Evolutionary conservation across 1,139 yeast genomes (phyloP), one percentile per base, ranked within the genome.

Genomic region (Waltiozyma sp.): DNA sequence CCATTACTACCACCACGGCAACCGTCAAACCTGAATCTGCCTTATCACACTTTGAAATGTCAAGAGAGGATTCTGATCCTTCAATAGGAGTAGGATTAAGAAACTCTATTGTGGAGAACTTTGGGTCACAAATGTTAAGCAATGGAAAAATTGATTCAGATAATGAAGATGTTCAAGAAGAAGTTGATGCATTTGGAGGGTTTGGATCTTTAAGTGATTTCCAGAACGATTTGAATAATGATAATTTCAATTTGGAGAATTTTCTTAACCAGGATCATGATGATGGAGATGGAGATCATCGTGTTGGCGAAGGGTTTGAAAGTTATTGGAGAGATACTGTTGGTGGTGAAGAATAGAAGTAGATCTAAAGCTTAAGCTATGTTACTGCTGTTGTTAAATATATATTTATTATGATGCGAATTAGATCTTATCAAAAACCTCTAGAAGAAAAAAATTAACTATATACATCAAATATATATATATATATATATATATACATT

Each of bases 321-420:
- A 53, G 42, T 40, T 53, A 53, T 43, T 55, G 59, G 58, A 49
- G 50, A 28, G 59, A 53, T 37, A 47, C 52, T 40, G 58, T 53
- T 38, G 57, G 54, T 40, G 58, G 58, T 7, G 49, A 57, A 3
- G 58, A 55, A 34, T 54, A 41, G 23, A 8, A 21, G 23, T 5
- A 39, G 11, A 16, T 34, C 18, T 4, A 7, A 7, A 15, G 18
- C 26, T 23, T 23, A 23, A 8, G 10, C 26, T 23, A 23, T 23
- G 10, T 23, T 23, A 23, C 26, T 23, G 26, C 10, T 23, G 10
- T 8, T 8, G 26, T 23, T 23, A 7, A 10, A 7, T 23, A 23
- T 10, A 23, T 23, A 23, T 23, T 23, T 23, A 23, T 23, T 23
- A 23, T 8, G 10, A 23, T 23, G 7, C 9, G 26, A n/a, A n/a